These are phyloP conservation scores for Kwoniella shandongensis DNA, from an alignment of 768 basidiomycete genomes.

Conservation along the genomic window DNA sequence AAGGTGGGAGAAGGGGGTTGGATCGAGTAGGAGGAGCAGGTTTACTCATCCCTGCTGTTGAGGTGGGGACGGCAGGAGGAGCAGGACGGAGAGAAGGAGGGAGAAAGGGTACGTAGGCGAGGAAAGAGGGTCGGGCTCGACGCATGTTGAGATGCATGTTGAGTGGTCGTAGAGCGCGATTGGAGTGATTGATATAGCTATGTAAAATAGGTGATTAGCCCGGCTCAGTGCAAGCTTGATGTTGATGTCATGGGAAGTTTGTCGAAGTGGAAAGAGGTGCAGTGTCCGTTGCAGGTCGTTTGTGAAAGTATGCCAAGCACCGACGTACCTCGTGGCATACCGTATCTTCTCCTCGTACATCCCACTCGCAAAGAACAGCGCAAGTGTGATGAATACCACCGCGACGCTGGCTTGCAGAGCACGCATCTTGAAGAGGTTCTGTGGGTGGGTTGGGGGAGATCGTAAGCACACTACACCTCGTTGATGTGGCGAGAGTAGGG, in stretches of 20 bases:
- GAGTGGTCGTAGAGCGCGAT: conserved; percentile 82
- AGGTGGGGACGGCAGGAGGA: conserved; percentile 27
- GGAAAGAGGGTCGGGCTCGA: conserved; percentile 56
- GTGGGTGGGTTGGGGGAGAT: background rate
- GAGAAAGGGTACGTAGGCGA: conserved; percentile 24
- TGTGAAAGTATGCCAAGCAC: conserved; percentile 42
- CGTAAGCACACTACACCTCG: background rate
- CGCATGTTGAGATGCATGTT: conserved; percentile 98
- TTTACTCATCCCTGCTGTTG: conserved; percentile 23
- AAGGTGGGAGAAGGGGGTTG: conserved; percentile 43
- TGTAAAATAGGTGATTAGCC: background rate
- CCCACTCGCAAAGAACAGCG: conserved; percentile 93
- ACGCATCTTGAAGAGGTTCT: conserved; percentile 63
- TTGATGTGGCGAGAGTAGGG: background rate
- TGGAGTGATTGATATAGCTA: conserved; percentile 96
- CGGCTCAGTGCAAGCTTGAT: too few species aligned
- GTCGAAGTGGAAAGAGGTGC: too few species aligned
- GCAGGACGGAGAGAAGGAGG: conserved; percentile 17
- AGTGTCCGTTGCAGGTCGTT: too few species aligned
- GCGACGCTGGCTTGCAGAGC: conserved; percentile 68
- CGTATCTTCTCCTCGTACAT: conserved; percentile 95
- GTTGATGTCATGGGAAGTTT: too few species aligned
- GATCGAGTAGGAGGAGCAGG: conserved; percentile 49
- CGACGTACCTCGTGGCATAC: conserved; percentile 92
- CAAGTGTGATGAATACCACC: conserved; percentile 83